Base-by-base conservation (phyloP, 805 yeast genomes). In the Candida fluviatilis region DNA sequence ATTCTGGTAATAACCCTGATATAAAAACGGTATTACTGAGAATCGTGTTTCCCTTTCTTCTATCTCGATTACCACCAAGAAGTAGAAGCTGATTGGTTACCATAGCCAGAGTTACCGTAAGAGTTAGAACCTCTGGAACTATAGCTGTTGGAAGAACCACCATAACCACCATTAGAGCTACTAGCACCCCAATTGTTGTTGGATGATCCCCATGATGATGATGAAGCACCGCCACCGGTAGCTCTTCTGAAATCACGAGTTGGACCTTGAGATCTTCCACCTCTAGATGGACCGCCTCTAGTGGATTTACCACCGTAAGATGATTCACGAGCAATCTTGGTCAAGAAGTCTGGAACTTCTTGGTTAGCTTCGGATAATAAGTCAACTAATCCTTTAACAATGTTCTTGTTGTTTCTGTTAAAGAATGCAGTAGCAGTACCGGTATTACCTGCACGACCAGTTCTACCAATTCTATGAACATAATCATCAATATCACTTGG, bases 361-460 rank as follows among this genome's bases (percentile, higher is more conserved):
- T 93, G 99, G 73, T 93, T 91, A 47, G 99, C 97, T 71, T 93
- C 99, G 50, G 80, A 62, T 58, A 93, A 80, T 54, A 93, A 77
- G 39, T 87, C 95, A 57, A 88, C 66, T 64, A 93, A 71, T 47
- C 89, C 96, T 65, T 86, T 86, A 50, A 80, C 91, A 55, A 95
- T 76, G 60, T 89, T 89, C 60, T 76, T 80, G 80, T 89, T 93
- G 64, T 84, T 84, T 73, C 98, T 85, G 84, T 93, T 93, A 72
- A 93, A 87, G 75, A 93, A 93, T 36, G 99, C 95, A 51, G 97
- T 90, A 49, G 99, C 97, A 55, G 86, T 76, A 85, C 99, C 99
- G 46, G 84, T 82, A 74, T 93, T 93, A 78, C 99, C 99, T 57
- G 99, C 99, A 82, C 99, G 93, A 71, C 99, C 99, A 60, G 99